Evolutionary conservation across 1,284 basidiomycete species (phyloP), one percentile per base, ranked within the genome.

Genomic region (Ustilago lituana): DNA sequence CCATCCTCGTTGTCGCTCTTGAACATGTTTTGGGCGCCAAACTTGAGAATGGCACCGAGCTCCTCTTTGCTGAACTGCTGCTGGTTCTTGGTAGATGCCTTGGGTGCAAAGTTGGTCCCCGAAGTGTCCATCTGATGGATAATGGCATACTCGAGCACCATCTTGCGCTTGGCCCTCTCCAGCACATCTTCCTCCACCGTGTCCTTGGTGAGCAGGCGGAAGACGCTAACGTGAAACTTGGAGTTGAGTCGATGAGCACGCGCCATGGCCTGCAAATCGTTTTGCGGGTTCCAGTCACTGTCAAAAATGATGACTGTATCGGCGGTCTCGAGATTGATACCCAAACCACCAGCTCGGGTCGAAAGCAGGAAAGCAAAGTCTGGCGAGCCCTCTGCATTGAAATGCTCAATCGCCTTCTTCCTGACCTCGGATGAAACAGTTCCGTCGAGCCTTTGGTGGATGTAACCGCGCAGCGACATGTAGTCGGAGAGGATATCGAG

Each of bases 101-200:
- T 92, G 49, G 90, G 89, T 39, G 76, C 91, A 70, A 98, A 89
- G 84, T 98, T 93, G 43, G 92, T 92, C 71, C 97, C 96, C 32
- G 94, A 94, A 26, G 96, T 99, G 84, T 99, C 96, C 90, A 98
- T 97, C 84, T 98, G 95, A 84, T 97, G 95, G 86, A 99, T 98
- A 85, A 99, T 98, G 48, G 95, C 96, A 85, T 98, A 98, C 84
- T 99, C 96, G 73, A 99, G 86, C 53, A 98, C 93, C 95, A 98
- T 98, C 86, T 98, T 98, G 85, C 94, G 91, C 87, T 96, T 95
- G 17, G 96, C 96, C 38, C 94, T 88, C 84, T 99, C 95, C 36
- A 99, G 87, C 22, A 98, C 92, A 79, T 98, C 95, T 84, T 98
- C 96, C 83, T 98, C 96, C 87, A 98, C 94, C 14, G 95, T 98